phyloP scores from a whole-genome alignment of 2,329 filamentous ascomycete genomes.

The Annulohypoxylon truncatum region DNA sequence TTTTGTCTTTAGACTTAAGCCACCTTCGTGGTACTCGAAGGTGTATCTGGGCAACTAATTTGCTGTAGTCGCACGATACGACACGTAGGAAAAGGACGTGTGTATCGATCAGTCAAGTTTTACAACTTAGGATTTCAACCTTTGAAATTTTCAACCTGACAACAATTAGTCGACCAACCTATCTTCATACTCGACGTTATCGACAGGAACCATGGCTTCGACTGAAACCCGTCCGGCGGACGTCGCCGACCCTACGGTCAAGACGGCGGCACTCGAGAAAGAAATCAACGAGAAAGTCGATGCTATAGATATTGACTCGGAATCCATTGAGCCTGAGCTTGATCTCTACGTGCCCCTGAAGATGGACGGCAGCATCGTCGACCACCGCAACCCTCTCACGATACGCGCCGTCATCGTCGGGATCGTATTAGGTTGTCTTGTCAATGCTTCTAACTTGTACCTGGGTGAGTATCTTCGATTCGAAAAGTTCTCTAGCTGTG shows the following conservation, averaged over 20 bases:
- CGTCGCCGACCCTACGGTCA: slow-evolving; percentile 37
- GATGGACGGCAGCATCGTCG: slow-evolving; percentile 51
- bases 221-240: slow-evolving; percentile 41
- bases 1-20: slow-evolving; percentile 37
- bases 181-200: background rate
- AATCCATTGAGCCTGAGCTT: slow-evolving; percentile 49
- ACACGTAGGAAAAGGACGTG: background rate
- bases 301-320: slow-evolving; percentile 45
- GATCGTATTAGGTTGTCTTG: slow-evolving; percentile 63
- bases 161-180: background rate
- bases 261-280: slow-evolving; percentile 31
- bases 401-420: slow-evolving; percentile 64
- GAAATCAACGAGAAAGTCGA: slow-evolving; percentile 40
- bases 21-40: background rate
- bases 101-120: background rate
- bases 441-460: slow-evolving; percentile 69
- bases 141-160: background rate
- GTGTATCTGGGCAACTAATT: background rate
- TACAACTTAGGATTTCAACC: background rate
- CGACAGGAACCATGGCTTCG: slow-evolving; percentile 40
- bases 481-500: slow-evolving; percentile 10
- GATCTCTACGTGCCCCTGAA: slow-evolving; percentile 56
- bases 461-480: slow-evolving; percentile 58
- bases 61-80: background rate
- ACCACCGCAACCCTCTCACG: slow-evolving; percentile 59